A percentile compares a stretch with the other conserved stretches of the same genome.
Conservation (phyloP, 305 asterid genomes). For the Fraxinus ornus region DNA sequence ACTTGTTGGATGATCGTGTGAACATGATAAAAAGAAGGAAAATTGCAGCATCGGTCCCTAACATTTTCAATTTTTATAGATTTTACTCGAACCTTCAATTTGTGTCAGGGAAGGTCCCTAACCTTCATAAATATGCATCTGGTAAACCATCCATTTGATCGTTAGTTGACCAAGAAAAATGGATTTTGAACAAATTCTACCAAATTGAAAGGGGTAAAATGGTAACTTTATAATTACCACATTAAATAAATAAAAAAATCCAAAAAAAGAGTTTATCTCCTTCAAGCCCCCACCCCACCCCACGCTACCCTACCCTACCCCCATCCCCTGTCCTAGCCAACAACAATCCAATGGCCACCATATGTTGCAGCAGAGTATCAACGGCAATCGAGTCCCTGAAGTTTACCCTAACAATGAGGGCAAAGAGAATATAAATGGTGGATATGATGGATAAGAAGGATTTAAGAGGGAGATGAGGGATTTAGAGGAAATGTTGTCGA, state of each 20-base stretch:
- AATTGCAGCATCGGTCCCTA: background rate
- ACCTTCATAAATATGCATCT: background rate
- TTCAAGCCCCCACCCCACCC: background rate
- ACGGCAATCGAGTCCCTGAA: background rate
- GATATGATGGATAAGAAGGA: background rate
- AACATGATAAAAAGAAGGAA: background rate
- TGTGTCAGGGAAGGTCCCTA: background rate
- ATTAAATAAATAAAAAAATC: too few relatives aligned
- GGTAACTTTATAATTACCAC: background rate
- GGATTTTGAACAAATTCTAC: background rate
- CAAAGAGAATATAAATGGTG: background rate
- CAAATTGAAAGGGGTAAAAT: background rate
- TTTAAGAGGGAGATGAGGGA: background rate
- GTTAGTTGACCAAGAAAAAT: background rate
- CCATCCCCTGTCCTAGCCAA: background rate
- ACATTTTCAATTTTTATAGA: too few relatives aligned
- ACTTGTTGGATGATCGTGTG: background rate
- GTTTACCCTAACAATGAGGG: background rate
- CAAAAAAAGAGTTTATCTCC: background rate
- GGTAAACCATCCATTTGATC: background rate
- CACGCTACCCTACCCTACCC: too few relatives aligned
- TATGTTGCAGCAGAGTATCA: background rate
- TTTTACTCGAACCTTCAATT: too few relatives aligned
- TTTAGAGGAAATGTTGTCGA: background rate
- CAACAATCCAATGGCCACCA: background rate